Evolutionary conservation across 2,329 filamentous ascomycete species (phyloP).

Genomic region (Fusarium hainanense): DNA sequence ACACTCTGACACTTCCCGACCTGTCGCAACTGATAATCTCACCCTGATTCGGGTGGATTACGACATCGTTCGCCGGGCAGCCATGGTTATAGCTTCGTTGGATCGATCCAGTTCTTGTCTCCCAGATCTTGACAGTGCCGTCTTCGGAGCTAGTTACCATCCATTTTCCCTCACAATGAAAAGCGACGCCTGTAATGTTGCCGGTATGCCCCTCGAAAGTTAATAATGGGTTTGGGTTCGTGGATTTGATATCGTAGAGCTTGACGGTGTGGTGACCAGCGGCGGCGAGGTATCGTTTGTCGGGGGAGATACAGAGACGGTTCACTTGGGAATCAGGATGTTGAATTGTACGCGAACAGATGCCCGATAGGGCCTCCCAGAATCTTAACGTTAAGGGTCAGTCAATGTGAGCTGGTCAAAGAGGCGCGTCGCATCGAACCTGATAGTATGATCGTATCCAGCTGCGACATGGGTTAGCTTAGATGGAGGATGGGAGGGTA

Average conservation of each 20-base stretch:
- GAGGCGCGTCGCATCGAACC: constrained; percentile 53
- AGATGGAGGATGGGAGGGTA: neutral
- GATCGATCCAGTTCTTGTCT: constrained; percentile 84
- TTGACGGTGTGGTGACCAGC: constrained; percentile 85
- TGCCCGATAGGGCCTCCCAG: constrained; percentile 97
- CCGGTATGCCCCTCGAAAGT: constrained; percentile 96
- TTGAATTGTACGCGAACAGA: constrained; percentile 97
- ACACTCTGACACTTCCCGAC: constrained; percentile 90
- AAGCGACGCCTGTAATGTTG: constrained; percentile 96
- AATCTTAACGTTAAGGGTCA: constrained; percentile 67
- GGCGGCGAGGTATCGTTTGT: constrained; percentile 96
- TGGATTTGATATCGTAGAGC: constrained; percentile 98
- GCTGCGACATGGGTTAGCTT: constrained; percentile 53
- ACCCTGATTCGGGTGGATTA: constrained; percentile 99
- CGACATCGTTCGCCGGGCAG: constrained; percentile 92
- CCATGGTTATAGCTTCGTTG: constrained; percentile 95
- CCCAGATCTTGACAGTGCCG: constrained; percentile 97
- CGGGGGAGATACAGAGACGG: constrained; percentile 95
- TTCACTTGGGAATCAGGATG: constrained; percentile 99
- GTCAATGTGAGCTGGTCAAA: constrained; percentile 26
- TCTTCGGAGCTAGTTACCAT: constrained; percentile 99
- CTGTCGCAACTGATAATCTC: constrained; percentile 98
- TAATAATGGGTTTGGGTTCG: constrained; percentile 92
- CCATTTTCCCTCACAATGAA: constrained; percentile 99
- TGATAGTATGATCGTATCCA: constrained; percentile 72